phyloP scores from a whole-genome alignment of 1,284 basidiomycete genomes.

The Megacollybia platyphylla region DNA sequence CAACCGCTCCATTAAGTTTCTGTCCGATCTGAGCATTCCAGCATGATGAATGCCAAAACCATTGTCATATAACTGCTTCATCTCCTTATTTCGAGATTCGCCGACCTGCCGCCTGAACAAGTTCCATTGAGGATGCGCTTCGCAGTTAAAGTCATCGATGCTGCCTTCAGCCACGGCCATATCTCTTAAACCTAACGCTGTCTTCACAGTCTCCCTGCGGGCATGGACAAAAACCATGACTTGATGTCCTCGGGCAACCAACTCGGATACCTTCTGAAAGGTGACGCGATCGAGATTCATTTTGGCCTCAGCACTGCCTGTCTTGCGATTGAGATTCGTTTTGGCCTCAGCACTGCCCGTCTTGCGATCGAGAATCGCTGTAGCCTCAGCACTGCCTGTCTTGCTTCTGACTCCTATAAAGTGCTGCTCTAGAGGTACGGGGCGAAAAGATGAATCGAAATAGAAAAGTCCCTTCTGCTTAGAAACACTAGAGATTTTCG shows the following conservation, averaged over 20 bases:
- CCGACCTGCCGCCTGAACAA: slow-evolving; percentile 72
- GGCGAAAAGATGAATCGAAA: slow-evolving; percentile 96
- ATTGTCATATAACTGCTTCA: slow-evolving; percentile 87
- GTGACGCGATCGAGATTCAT: slow-evolving; percentile 86
- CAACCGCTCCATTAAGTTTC: slow-evolving; percentile 93
- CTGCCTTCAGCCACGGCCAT: slow-evolving; percentile 66
- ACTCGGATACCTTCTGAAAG: slow-evolving; percentile 81
- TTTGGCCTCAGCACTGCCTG: slow-evolving; percentile 46
- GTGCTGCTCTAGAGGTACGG: slow-evolving; percentile 95
- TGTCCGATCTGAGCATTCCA: slow-evolving; percentile 91
- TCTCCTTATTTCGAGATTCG: slow-evolving; percentile 86
- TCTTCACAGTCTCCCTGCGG: slow-evolving; percentile 95
- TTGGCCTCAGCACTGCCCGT: too few relatives aligned
- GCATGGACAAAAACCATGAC: slow-evolving; percentile 99
- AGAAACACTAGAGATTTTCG: slow-evolving; percentile 53
- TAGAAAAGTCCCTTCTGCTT: slow-evolving; percentile 90
- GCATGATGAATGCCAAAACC: slow-evolving; percentile 99
- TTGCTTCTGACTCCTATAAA: slow-evolving; percentile 97
- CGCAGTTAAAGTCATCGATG: slow-evolving; percentile 68
- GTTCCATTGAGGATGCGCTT: slow-evolving; percentile 68
- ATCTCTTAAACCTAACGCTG: slow-evolving; percentile 79
- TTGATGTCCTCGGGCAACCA: slow-evolving; percentile 85
- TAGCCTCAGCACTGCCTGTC: too few relatives aligned
- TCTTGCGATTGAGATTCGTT: too few relatives aligned
- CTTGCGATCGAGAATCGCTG: too few relatives aligned